Evolutionary conservation across 139 green algal species (phyloP).

Genomic region (Limnomonas spitsbergensis): DNA sequence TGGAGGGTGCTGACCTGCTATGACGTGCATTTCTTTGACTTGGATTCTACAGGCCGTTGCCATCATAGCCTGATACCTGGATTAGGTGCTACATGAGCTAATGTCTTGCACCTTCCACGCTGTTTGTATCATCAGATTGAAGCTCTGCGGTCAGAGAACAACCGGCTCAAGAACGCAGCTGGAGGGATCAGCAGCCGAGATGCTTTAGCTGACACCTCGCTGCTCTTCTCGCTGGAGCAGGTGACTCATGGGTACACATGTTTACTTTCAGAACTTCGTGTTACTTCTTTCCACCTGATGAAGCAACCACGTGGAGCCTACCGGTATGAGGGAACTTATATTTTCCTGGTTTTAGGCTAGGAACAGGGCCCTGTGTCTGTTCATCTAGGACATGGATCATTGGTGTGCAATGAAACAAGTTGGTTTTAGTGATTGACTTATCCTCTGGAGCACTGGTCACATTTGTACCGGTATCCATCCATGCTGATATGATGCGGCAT

Average conservation of each 20-base stretch:
- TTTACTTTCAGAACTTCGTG: background rate
- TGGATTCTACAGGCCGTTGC: background rate
- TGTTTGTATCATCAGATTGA: background rate
- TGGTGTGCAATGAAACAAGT: background rate
- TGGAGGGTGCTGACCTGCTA: background rate
- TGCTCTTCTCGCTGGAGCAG: constrained; percentile 10
- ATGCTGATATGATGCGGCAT: background rate
- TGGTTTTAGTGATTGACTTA: background rate
- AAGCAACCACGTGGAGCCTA: too few relatives aligned
- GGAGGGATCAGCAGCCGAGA: background rate
- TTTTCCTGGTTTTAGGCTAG: too few relatives aligned
- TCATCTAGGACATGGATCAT: too few relatives aligned
- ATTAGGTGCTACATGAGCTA: background rate
- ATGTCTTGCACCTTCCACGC: background rate
- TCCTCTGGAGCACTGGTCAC: background rate
- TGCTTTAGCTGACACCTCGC: background rate
- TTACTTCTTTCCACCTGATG: background rate
- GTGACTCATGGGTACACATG: background rate
- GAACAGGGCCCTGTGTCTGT: too few relatives aligned
- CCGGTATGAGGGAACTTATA: too few relatives aligned
- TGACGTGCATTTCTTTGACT: background rate
- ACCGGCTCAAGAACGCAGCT: background rate
- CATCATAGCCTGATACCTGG: background rate
- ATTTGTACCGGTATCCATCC: background rate
- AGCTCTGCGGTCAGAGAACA: constrained; percentile 3